Conservation (phyloP, 1,139 yeast species). For the Geotrichum bryndzae region DNA sequence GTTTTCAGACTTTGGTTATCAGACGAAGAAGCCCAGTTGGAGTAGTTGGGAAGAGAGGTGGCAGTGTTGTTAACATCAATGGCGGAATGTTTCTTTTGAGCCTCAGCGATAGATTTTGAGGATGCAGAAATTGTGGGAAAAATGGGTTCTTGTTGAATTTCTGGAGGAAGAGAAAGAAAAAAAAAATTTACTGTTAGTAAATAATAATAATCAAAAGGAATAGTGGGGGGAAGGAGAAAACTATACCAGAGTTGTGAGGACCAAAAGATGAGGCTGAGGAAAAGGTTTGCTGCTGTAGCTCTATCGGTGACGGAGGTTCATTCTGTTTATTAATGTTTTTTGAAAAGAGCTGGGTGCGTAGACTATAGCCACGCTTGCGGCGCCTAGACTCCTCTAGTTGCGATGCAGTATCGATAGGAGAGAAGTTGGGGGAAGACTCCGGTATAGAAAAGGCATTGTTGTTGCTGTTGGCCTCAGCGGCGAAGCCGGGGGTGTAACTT, state of each 20-base stretch:
- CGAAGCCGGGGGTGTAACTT: conserved; percentile 2
- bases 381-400: conserved; percentile 1
- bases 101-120: conserved; percentile 16
- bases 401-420: conserved; percentile 20
- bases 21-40: conserved; percentile 32
- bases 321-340: conserved; percentile 36
- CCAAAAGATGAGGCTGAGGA: conserved; percentile 16
- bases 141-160: conserved; percentile 21
- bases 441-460: neutral
- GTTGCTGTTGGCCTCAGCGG: neutral
- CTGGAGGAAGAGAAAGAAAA: conserved; percentile 16
- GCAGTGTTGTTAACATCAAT: conserved; percentile 22
- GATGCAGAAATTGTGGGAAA: conserved; percentile 18
- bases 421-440: conserved; percentile 5
- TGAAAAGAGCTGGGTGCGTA: conserved; percentile 67
- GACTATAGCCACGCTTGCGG: conserved; percentile 65
- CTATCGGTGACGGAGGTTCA: conserved; percentile 23
- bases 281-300: conserved; percentile 15
- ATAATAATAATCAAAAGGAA: neutral
- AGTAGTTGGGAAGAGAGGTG: conserved; percentile 22
- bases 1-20: conserved; percentile 17
- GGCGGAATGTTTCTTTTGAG: conserved; percentile 20
- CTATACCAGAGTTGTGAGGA: conserved; percentile 22
- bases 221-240: neutral
- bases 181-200: conserved; percentile 2